Base-by-base conservation (phyloP, 495 filamentous ascomycete species). In the Annulohypoxylon moriforme region DNA sequence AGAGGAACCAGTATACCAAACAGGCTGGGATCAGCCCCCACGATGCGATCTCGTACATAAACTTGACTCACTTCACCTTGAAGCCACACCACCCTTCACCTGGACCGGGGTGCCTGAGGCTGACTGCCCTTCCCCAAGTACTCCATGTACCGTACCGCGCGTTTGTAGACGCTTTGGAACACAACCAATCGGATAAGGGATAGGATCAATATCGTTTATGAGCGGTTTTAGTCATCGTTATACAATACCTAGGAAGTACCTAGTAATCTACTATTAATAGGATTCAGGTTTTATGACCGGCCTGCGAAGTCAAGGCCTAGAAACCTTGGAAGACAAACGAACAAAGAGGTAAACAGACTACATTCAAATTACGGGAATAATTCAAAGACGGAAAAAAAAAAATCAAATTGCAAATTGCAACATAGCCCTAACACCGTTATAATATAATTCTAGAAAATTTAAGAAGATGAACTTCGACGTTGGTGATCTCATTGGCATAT, bases 101-200 rank as follows among this genome's bases (percentile, higher is more conserved):
- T 66, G 60, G 13, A 68, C 69, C 69, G 61, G 60, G 36, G 36
- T 13, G 36, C 36, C 14, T 40, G 36, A 64, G 70, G 70, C 65
- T 73, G 64, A 73, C 40, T 38, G 46, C 25, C 20, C 50, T n/a
- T n/a, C n/a, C n/a, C n/a, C n/a, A n/a, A n/a, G n/a, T n/a, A n/a
- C n/a, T 11, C 14, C 36, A 29, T 29, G 27, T 13, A 53, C 22
- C 34, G 27, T 25, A 49, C 50, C 34, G 29, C 33, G 64, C 49
- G 33, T 10, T 47, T 7, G 18, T 60, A 46, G 57, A 27, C 33
- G 20, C 38, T 25, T 18, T 20, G 0, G 18, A 58, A 11, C 24
- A 55, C 2, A n/a, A n/a, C 36, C 36, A 13, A n/a, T n/a, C 27
- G 27, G 36, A 13, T 40, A 40, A 1, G 8, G 34, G 34, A 36